Evolutionary conservation across 2,329 filamentous ascomycete genomes (phyloP), one percentile per base, ranked within the genome.

Genomic region (Shiraia sp.): DNA sequence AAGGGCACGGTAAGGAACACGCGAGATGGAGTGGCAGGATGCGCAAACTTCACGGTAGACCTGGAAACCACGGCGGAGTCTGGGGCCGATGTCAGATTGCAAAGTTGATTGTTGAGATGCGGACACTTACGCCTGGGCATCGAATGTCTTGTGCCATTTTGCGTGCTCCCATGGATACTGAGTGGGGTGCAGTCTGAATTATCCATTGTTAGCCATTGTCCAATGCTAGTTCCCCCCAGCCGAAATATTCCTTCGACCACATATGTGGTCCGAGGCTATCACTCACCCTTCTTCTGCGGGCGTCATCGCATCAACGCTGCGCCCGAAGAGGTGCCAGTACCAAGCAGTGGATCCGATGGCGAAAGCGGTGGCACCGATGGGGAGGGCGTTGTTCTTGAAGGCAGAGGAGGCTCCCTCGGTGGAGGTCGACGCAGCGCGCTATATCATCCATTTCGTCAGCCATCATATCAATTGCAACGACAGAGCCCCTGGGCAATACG

Each of bases 31-130:
- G 81, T 99, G 93, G 83, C 93, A 99, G 63, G 90, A 90, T 50
- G 91, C 85, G 82, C 93, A 99, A 68, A 99, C 93, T 78, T 99
- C 93, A 62, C 87, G 90, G 82, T 99, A 99, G 70, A 99, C 93
- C 78, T 96, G 91, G 85, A 97, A 99, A 76, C 93, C 93, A 79
- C 93, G 91, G 74, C 93, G 93, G 59, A 99, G 90, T 65, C 91
- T 96, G 31, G 37, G 24, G 26, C 15, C 2, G 16, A n/a, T 23
- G 32, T 26, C 13, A 25, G n/a, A n/a, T 51, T 36, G 45, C 36
- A 28, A 10, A 22, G 31, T 29, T 29, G 19, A 10, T 10, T 9
- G 16, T 22, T 32, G 25, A 25, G 19, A 32, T 16, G 33, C 40
- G 45, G 51, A 36, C 23, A 78, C 90, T 86, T 86, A 96, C 88